Base-by-base conservation (phyloP, 176 grass and related monocot species). In the Urochloa ruziziensis region DNA sequence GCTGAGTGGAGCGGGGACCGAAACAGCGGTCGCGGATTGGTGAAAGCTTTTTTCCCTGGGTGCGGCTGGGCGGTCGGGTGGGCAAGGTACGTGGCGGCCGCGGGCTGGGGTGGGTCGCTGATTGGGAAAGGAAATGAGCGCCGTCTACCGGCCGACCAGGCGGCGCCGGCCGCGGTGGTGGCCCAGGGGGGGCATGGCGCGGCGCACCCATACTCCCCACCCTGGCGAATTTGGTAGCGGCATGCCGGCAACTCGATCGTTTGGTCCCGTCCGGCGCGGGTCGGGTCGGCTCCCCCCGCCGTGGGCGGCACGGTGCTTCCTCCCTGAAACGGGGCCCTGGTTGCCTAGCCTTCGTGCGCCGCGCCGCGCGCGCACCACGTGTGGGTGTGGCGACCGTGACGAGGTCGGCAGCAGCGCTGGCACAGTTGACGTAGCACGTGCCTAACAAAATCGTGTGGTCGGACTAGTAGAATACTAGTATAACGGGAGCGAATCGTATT, bases 61-160 rank as follows among this genome's bases (percentile, higher is more conserved):
- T 79, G 84, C 70, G 80, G 17, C 59, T 86, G 74, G 84, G 40
- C 67, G 73, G 77, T 14, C 21, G 7, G 19, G 19, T 54, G 52
- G 25, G 4, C 7, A 14, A 6, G 28, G 37, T 0, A 73, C 79
- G 88, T 90, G 88, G 72, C 84, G 21, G 59, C 10, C 43, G 53
- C 39, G 33, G 48, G 62, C 18, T 29, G 63, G 16, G 15, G 16
- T 51, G 47, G 43, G n/a, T 46, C 68, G 7, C 39, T 28, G 36
- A 27, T 36, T 36, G 56, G 44, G 36, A 71, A 79, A 43, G 23
- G 54, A 72, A 69, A 54, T 34, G 32, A 36, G 10, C 34, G 27
- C 32, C 37, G n/a, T 17, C 36, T 6, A 75, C 83, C 24, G 35
- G 67, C 17, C 56, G 80, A 71, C 48, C 63, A 30, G 66, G 23